A percentile compares a stretch with the other conserved stretches of the same genome.
phyloP scores from a whole-genome alignment of 139 green algal genomes.

The Protoeuglena noctilucae region DNA sequence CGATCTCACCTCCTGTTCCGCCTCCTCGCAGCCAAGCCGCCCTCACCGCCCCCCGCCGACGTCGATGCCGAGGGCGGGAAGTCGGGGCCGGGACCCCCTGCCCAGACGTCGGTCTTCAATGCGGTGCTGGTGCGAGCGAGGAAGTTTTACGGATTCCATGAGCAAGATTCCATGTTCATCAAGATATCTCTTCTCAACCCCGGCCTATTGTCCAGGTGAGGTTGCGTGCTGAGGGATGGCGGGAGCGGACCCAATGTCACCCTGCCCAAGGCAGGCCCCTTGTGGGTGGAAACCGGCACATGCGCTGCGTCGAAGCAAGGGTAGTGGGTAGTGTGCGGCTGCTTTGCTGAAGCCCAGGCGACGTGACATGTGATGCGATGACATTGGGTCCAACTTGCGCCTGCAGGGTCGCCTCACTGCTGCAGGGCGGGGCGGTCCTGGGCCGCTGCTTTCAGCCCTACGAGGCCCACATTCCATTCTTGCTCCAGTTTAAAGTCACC shows the following conservation, averaged over 20 bases:
- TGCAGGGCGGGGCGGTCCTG: slow-evolving; percentile 50
- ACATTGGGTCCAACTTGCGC: not conserved
- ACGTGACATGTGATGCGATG: not conserved
- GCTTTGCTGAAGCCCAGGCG: not conserved
- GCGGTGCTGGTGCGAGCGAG: not conserved
- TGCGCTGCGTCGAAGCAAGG: not conserved
- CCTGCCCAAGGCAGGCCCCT: too few relatives aligned
- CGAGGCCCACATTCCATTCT: slow-evolving; percentile 81
- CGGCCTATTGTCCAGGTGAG: too few relatives aligned
- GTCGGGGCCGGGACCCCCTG: too few relatives aligned
- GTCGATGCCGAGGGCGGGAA: too few relatives aligned
- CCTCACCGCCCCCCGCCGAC: too few relatives aligned
- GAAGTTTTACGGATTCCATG: not conserved
- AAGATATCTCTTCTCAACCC: not conserved
- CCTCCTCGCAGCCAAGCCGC: too few relatives aligned
- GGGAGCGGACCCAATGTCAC: too few relatives aligned
- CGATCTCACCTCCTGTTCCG: not conserved
- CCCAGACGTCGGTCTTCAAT: too few relatives aligned
- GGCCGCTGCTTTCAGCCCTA: slow-evolving; percentile 59
- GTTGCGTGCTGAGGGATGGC: too few relatives aligned
- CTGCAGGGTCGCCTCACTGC: not conserved
- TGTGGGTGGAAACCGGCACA: too few relatives aligned
- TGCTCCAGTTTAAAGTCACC: slow-evolving; percentile 81
- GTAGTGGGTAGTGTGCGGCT: too few relatives aligned
- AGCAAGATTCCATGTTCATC: not conserved